A percentile compares a stretch with the other conserved stretches of the same genome.
These are phyloP conservation scores for Antrodiella citrinella DNA, from an alignment of 768 basidiomycete species.

Conservation along the genomic window DNA sequence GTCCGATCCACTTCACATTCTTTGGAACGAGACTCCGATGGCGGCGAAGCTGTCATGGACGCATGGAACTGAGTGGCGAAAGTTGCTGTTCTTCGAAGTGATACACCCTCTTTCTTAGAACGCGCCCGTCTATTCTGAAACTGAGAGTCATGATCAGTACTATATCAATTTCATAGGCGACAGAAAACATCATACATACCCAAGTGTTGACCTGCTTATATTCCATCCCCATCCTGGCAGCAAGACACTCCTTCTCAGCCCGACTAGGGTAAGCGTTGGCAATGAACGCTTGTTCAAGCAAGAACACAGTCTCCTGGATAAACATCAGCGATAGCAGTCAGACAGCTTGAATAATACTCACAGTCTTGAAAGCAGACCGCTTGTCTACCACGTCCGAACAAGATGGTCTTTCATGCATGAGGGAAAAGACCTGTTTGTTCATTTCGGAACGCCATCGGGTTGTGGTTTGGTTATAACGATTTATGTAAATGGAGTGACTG, in stretches of 20 bases:
- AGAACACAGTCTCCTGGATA: conserved; percentile 11
- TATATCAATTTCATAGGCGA: too few species aligned
- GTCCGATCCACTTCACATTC: too few species aligned
- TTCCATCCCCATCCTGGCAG: conserved; percentile 11
- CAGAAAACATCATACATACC: too few species aligned
- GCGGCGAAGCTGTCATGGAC: too few species aligned
- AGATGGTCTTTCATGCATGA: too few species aligned
- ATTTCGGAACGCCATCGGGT: too few species aligned
- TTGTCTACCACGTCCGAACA: too few species aligned
- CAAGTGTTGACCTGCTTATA: conserved; percentile 20
- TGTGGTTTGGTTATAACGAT: too few species aligned
- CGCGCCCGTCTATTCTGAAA: conserved; percentile 21
- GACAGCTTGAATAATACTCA: conserved; percentile 1
- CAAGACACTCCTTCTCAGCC: conserved; percentile 16
- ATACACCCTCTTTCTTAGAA: conserved; percentile 1
- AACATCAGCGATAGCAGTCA: not conserved
- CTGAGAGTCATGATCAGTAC: not conserved
- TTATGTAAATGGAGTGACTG: too few species aligned
- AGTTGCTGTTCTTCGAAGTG: not conserved
- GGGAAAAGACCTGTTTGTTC: too few species aligned
- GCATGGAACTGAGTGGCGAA: too few species aligned
- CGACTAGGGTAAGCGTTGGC: conserved; percentile 15
- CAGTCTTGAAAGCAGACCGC: conserved; percentile 10
- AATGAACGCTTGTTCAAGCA: conserved; percentile 15
- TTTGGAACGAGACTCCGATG: too few species aligned